phyloP scores from a whole-genome alignment of 2,329 filamentous ascomycete species.

The Elsinoe batatas region DNA sequence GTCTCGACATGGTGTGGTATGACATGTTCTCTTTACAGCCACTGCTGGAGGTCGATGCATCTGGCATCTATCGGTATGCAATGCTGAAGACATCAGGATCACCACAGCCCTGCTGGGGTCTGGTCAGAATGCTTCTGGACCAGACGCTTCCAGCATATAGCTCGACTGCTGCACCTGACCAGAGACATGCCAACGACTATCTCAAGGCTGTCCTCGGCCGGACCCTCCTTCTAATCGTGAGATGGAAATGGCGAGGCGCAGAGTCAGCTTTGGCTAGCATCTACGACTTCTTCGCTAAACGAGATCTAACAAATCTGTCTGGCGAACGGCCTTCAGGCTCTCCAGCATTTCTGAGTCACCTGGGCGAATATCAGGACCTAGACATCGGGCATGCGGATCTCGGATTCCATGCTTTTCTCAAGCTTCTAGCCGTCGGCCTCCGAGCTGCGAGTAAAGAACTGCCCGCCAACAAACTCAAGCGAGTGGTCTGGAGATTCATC shows the following conservation, averaged over 20 bases:
- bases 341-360: slow-evolving; percentile 43
- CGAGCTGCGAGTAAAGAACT: slow-evolving; percentile 38
- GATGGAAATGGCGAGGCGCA: slow-evolving; percentile 49
- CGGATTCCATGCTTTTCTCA: slow-evolving; percentile 51
- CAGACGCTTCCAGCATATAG: slow-evolving; percentile 41
- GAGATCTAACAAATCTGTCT: slow-evolving; percentile 41
- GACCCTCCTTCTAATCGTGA: slow-evolving; percentile 43
- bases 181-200: slow-evolving; percentile 45
- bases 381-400: slow-evolving; percentile 39
- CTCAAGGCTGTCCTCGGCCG: slow-evolving; percentile 42
- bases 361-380: slow-evolving; percentile 36
- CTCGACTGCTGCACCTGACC: slow-evolving; percentile 30
- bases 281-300: slow-evolving; percentile 51
- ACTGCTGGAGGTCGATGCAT: slow-evolving; percentile 41
- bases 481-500: slow-evolving; percentile 47
- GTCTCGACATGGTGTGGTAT: slow-evolving; percentile 32
- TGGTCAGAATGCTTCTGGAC: slow-evolving; percentile 37
- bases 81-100: slow-evolving; percentile 28
- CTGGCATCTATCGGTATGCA: slow-evolving; percentile 37
- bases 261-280: slow-evolving; percentile 43
- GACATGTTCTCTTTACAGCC: slow-evolving; percentile 46
- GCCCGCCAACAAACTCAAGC: slow-evolving; percentile 45
- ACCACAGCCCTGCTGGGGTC: slow-evolving; percentile 40
- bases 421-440: slow-evolving; percentile 44
- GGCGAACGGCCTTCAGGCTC: slow-evolving; percentile 45